Conservation (phyloP, 768 basidiomycete species). For the Clavulina sp. region DNA sequence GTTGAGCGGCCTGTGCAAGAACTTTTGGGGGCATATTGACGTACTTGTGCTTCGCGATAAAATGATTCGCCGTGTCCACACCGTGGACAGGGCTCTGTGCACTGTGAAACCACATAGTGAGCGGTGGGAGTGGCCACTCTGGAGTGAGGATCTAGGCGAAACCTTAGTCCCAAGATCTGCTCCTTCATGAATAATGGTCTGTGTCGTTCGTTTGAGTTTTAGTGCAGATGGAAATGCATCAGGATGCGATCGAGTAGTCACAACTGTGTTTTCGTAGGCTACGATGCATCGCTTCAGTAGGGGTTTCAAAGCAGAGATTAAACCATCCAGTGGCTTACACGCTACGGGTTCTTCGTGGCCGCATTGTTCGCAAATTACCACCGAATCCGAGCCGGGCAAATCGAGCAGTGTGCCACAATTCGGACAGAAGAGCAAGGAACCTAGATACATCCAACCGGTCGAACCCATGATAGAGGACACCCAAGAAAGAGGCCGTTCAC, state of each 20-base stretch:
- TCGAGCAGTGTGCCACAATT: constrained; percentile 80
- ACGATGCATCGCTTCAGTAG: background rate
- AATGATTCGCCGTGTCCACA: constrained; percentile 77
- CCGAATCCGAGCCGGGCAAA: constrained; percentile 58
- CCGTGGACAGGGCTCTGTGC: constrained; percentile 74
- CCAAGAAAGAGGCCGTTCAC: background rate
- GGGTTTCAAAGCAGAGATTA: background rate
- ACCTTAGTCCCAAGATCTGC: constrained; percentile 50
- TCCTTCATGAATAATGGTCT: constrained; percentile 60
- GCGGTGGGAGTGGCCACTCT: background rate
- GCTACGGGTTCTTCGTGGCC: constrained; percentile 69
- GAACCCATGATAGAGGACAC: background rate
- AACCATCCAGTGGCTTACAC: constrained; percentile 31
- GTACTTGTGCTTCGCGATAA: constrained; percentile 75
- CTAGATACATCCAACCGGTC: constrained; percentile 22
- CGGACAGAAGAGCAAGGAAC: constrained; percentile 88
- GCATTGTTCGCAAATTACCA: constrained; percentile 81
- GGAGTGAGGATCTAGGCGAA: constrained; percentile 23
- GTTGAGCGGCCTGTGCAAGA: background rate
- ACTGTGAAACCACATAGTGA: constrained; percentile 26
- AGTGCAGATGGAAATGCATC: constrained; percentile 88
- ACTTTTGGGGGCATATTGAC: constrained; percentile 12
- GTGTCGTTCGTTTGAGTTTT: constrained; percentile 74
- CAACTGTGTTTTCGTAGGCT: constrained; percentile 88
- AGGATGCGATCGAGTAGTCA: constrained; percentile 78